Percentiles rank a stretch among this genome's conserved stretches.
Conservation (phyloP, 2,329 filamentous ascomycete genomes). For the Sclerotinia minor region DNA sequence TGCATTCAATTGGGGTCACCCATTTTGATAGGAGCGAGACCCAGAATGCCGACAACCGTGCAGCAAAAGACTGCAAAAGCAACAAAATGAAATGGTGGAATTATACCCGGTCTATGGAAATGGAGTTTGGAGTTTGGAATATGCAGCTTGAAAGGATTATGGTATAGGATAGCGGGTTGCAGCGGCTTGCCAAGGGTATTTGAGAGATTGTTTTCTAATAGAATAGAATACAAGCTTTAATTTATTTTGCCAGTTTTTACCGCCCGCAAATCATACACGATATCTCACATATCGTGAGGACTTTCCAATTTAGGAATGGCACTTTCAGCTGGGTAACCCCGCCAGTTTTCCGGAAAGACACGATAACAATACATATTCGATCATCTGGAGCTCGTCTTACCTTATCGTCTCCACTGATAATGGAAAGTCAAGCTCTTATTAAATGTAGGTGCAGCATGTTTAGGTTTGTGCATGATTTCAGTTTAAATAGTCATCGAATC, state of each 20-base stretch:
- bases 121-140: slow-evolving; percentile 15
- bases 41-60: slow-evolving; percentile 2
- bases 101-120: slow-evolving; percentile 20
- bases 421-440: background rate
- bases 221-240: slow-evolving; percentile 15
- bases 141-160: background rate
- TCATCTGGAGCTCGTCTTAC: slow-evolving; percentile 3
- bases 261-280: background rate
- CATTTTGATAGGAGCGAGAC: slow-evolving; percentile 17
- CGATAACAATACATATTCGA: slow-evolving; percentile 2
- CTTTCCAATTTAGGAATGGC: slow-evolving; percentile 16
- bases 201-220: slow-evolving; percentile 8
- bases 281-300: slow-evolving; percentile 1
- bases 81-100: slow-evolving; percentile 8
- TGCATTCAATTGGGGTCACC: slow-evolving; percentile 38
- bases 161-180: background rate
- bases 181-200: too few relatives aligned
- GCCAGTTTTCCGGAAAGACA: background rate
- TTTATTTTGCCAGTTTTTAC: background rate
- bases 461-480: background rate
- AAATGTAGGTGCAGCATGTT: background rate
- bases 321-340: background rate
- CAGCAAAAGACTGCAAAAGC: background rate
- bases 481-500: slow-evolving; percentile 7
- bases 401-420: slow-evolving; percentile 12